Base-by-base conservation (phyloP, 352 stramenopile genomes). In the Phytophthora sp. region DNA sequence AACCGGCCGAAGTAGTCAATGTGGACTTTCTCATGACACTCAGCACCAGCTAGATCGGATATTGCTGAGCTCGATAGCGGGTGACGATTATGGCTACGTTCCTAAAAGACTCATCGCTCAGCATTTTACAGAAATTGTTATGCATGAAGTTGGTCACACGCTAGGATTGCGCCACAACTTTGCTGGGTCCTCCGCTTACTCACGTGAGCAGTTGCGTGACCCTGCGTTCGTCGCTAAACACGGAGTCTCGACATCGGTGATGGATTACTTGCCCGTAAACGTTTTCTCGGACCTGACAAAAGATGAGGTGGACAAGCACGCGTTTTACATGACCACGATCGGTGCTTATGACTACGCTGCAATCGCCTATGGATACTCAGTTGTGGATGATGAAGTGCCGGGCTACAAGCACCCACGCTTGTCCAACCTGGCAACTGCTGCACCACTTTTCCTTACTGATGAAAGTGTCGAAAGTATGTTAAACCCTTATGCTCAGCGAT, bases 141-240 rank as follows among this genome's bases (percentile, higher is more conserved):
- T 96, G 82, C 89, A 97, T 52, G 88, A 97, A 69, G 87, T 96
- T 21, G 90, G 88, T 6, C 90, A 97, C 61, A 95, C 87, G 11
- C 77, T 97, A 2, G 88, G 87, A 5, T 72, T 96, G 10, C 81
- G 87, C 10, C 88, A 97, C 69, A 97, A 96, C 60, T 96, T 96
- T 69, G 76, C 71, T 6, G 88, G 76, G 10, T 89, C 84, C 0
- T 67, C 82, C 0, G 54, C 68, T 0, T 72, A 86, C 52, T 80
- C 82, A 15, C 66, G 80, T 13, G 50, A 76, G 12, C 61, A 96
- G 48, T 70, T 95, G 12, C 73, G 77, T 9, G 66, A 93, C 51
- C 45, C 76, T 27, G 45, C 41, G 15, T 92, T 86, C 44, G 81
- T 84, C 2, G 59, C 49, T 12, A 55, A 74, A 18, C 53, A 89